Percentiles rank a stretch among this genome's conserved stretches.
phyloP scores from a whole-genome alignment of 176 grass and related monocot genomes.

The Phyllostachys edulis region DNA sequence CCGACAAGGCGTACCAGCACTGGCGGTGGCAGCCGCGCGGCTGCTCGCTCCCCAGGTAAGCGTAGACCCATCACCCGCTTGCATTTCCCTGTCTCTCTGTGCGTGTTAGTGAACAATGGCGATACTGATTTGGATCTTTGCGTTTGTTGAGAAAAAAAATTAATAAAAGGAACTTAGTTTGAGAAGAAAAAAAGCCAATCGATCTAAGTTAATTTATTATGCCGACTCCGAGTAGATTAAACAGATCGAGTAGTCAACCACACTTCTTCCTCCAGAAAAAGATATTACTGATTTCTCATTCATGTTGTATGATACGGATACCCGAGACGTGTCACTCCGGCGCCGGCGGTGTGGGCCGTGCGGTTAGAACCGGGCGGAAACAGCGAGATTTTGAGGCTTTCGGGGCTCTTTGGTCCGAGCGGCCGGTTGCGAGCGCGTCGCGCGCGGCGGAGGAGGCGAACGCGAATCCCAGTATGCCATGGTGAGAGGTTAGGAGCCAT shows the following conservation, averaged over 20 bases:
- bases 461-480: neutral
- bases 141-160: neutral
- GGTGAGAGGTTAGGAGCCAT: neutral
- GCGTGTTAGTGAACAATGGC: neutral
- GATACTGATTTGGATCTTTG: neutral
- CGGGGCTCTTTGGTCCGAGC: neutral
- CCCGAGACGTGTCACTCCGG: neutral
- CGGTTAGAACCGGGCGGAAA: neutral
- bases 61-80: too few relatives aligned
- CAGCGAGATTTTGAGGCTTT: constrained; percentile 19
- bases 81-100: neutral
- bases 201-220: neutral
- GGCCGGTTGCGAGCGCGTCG: neutral
- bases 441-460: constrained; percentile 1
- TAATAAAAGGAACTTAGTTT: neutral
- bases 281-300: neutral
- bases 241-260: neutral
- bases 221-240: neutral
- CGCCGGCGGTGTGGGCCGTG: neutral
- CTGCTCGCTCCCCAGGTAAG: constrained; percentile 77
- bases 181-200: neutral
- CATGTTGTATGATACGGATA: neutral
- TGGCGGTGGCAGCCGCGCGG: constrained; percentile 80
- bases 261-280: neutral
- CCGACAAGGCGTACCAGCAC: constrained; percentile 67